A percentile compares a stretch with the other conserved stretches of the same genome.
Evolutionary conservation across 129 eudicot species (phyloP).

Genomic region (Flaveria robusta): DNA sequence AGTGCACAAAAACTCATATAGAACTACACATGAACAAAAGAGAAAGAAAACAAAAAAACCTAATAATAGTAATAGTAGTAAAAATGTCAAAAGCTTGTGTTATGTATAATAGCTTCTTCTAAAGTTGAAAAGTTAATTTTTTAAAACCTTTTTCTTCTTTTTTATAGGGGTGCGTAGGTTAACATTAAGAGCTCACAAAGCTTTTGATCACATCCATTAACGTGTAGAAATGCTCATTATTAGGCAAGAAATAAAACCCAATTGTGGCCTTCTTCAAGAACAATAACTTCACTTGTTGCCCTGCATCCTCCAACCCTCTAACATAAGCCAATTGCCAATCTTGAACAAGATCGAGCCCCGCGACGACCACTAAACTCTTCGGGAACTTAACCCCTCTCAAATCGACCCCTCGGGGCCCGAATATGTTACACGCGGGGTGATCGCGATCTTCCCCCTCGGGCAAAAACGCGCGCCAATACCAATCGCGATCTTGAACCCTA

Average conservation of each 20-base stretch:
- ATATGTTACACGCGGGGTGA: constrained; percentile 91
- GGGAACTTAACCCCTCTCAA: constrained; percentile 54
- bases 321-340: constrained; percentile 73
- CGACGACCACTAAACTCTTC: constrained; percentile 56
- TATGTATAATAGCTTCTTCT: constrained; percentile 45
- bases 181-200: constrained; percentile 48
- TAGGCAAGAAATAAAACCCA: constrained; percentile 74
- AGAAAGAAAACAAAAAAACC: constrained; percentile 18
- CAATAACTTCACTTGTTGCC: constrained; percentile 55
- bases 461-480: constrained; percentile 91
- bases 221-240: constrained; percentile 57
- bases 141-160: background rate
- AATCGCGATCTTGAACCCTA: constrained; percentile 77
- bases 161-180: background rate
- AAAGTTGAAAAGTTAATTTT: constrained; percentile 25
- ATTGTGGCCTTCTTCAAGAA: constrained; percentile 60
- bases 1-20: constrained; percentile 44
- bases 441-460: constrained; percentile 92
- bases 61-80: constrained; percentile 31
- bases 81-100: constrained; percentile 52
- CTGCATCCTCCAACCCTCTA: constrained; percentile 51
- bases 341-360: constrained; percentile 61
- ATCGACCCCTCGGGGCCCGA: constrained; percentile 62
- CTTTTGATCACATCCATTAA: constrained; percentile 65
- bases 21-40: constrained; percentile 39